Evolutionary conservation across 1,284 basidiomycete genomes (phyloP), one percentile per base, ranked within the genome.

Genomic region (Malassezia globosa): DNA sequence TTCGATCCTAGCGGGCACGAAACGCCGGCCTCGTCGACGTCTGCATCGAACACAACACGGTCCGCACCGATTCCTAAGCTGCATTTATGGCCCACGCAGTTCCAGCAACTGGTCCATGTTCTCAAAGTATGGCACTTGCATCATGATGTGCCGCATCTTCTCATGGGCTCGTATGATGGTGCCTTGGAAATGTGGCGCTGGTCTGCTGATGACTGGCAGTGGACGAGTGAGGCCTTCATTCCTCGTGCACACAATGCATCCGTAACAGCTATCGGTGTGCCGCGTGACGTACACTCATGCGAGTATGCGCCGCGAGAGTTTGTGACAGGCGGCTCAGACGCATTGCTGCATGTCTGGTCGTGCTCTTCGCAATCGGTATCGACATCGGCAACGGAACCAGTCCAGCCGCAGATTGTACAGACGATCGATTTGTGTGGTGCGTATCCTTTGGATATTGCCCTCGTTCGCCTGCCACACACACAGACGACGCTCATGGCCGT

Each of bases 381-480:
- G n/a, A n/a, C n/a, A n/a, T n/a, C n/a, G n/a, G n/a, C n/a, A n/a
- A n/a, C n/a, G n/a, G 13, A 6, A 37, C 35, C 8, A 37, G 40
- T 23, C 18, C 18, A 48, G 29, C 46, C 29, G 18, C n/a, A 46
- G 23, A 37, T 49, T 11, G 41, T 46, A 26, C 64, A 62, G 39
- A 59, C 56, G 7, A 45, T 64, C 31, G 52, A 58, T 37, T 51
- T 64, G 22, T 51, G 49, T 24, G 58, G 55, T 33, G 47, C 57
- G 3, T 61, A 66, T 35, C 64, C 68, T 18, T 55, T 70, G 37
- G 64, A 66, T 46, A 34, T 60, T 16, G 64, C 66, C 5, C 42
- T 70, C 0, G 46, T 58, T 7, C 36, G 39, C n/a, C 41, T 67
- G 7, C 59, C 64, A 10, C 13, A 27, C 5, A 23, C 45, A 18